Evolutionary conservation across 225 moss, liverwort and hornwort species (phyloP).

Genomic region (Marchantia paleacea): DNA sequence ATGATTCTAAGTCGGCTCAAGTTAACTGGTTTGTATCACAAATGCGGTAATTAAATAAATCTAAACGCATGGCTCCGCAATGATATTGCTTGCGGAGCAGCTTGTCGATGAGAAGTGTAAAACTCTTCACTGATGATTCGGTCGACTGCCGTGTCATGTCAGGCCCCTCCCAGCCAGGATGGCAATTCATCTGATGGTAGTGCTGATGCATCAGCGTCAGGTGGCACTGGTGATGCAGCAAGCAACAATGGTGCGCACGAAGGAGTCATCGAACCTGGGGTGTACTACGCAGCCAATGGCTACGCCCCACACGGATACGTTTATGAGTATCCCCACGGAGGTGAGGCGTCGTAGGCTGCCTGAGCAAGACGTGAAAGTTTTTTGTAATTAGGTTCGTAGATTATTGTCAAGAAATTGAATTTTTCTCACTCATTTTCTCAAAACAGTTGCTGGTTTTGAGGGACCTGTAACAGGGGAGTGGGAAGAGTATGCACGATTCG

Average conservation of each 20-base stretch:
- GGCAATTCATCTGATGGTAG: slow-evolving; percentile 82
- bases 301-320: slow-evolving; percentile 76
- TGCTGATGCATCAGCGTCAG: slow-evolving; percentile 85
- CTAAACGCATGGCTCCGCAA: not conserved
- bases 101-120: not conserved
- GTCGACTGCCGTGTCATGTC: slow-evolving; percentile 26
- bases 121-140: slow-evolving; percentile 15
- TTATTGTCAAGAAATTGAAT: not conserved
- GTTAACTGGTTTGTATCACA: not conserved
- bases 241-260: slow-evolving; percentile 77
- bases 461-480: slow-evolving; percentile 72
- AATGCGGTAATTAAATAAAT: not conserved
- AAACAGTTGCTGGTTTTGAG: slow-evolving; percentile 60
- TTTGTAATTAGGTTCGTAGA: not conserved
- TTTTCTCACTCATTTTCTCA: not conserved
- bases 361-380: not conserved
- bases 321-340: slow-evolving; percentile 86
- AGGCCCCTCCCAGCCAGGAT: slow-evolving; percentile 81
- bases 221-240: slow-evolving; percentile 79
- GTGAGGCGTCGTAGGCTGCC: slow-evolving; percentile 24
- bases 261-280: slow-evolving; percentile 60
- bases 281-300: slow-evolving; percentile 73
- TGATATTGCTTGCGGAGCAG: not conserved
- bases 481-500: slow-evolving; percentile 81
- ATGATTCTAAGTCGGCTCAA: too few species aligned